Evolutionary conservation across 805 yeast species (phyloP).

Genomic region (Candida odintsovae): DNA sequence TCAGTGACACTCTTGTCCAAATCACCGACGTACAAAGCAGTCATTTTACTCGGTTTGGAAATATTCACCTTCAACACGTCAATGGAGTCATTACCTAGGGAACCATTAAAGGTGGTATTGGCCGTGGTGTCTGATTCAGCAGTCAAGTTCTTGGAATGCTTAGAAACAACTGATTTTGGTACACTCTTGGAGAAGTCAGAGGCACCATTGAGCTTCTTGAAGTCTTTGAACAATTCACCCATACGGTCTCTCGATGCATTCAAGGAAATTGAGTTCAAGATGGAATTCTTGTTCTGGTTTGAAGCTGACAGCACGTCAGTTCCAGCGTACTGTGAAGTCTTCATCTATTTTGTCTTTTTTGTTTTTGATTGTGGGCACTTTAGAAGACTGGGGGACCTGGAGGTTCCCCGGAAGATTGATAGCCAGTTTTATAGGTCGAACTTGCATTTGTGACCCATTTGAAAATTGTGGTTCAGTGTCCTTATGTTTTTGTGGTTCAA

Average conservation of each 20-base stretch:
- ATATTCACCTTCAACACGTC: constrained; percentile 13
- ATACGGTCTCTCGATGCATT: constrained; percentile 23
- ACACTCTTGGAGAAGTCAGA: constrained; percentile 2
- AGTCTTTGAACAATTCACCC: constrained; percentile 23
- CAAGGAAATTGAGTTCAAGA: constrained; percentile 19
- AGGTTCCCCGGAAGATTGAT: background rate
- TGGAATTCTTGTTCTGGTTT: constrained; percentile 4
- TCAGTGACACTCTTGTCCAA: constrained; percentile 47
- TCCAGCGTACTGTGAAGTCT: background rate
- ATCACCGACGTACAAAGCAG: constrained; percentile 54
- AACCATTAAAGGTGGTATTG: background rate
- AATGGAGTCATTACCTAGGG: constrained; percentile 11
- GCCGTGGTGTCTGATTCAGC: background rate
- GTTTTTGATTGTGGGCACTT: background rate
- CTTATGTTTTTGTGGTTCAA: background rate
- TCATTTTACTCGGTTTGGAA: constrained; percentile 7
- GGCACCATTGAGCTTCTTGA: constrained; percentile 16
- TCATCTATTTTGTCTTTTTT: background rate
- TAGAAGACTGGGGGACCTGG: background rate
- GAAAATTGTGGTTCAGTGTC: background rate
- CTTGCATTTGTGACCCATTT: background rate
- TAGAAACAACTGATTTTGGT: background rate
- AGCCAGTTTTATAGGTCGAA: background rate
- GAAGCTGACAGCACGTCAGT: background rate
- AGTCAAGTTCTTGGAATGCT: background rate